Percentiles rank a stretch among this genome's conserved stretches.
phyloP scores from a whole-genome alignment of 768 basidiomycete species.

The Candolleomyces efflorescens region DNA sequence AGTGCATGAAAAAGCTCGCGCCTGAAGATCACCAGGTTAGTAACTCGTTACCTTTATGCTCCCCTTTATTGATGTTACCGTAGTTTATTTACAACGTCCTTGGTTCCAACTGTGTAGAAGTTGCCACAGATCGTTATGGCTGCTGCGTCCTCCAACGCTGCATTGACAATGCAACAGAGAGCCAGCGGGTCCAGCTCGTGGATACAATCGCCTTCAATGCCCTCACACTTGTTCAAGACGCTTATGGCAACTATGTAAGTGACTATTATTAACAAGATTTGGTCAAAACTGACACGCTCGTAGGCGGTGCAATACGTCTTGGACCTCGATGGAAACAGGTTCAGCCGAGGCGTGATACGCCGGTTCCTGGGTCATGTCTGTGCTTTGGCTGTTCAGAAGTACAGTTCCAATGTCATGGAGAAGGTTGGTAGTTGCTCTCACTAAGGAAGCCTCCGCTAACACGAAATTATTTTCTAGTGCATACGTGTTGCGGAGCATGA shows the following conservation, averaged over 20 bases:
- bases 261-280: background rate
- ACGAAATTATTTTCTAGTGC: slow-evolving; percentile 35
- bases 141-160: slow-evolving; percentile 98
- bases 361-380: slow-evolving; percentile 98
- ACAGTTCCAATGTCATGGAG: slow-evolving; percentile 98
- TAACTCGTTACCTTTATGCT: slow-evolving; percentile 7
- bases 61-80: background rate
- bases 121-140: slow-evolving; percentile 96
- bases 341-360: slow-evolving; percentile 95
- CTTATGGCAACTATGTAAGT: slow-evolving; percentile 87
- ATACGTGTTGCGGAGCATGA: slow-evolving; percentile 94
- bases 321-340: slow-evolving; percentile 96
- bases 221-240: slow-evolving; percentile 95
- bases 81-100: slow-evolving; percentile 99
- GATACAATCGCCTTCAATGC: slow-evolving; percentile 99
- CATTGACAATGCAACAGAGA: slow-evolving; percentile 96
- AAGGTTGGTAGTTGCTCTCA: slow-evolving; percentile 48
- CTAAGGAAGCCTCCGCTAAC: background rate
- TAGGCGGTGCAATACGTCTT: slow-evolving; percentile 97
- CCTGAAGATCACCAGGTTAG: slow-evolving; percentile 96
- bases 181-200: slow-evolving; percentile 92
- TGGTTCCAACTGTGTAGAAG: slow-evolving; percentile 97
- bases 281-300: slow-evolving; percentile 5
- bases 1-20: slow-evolving; percentile 96
- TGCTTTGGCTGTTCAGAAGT: slow-evolving; percentile 97